These are phyloP conservation scores for Fragilaria radians DNA, from an alignment of 108 stramenopile genomes.

Conservation along the genomic window DNA sequence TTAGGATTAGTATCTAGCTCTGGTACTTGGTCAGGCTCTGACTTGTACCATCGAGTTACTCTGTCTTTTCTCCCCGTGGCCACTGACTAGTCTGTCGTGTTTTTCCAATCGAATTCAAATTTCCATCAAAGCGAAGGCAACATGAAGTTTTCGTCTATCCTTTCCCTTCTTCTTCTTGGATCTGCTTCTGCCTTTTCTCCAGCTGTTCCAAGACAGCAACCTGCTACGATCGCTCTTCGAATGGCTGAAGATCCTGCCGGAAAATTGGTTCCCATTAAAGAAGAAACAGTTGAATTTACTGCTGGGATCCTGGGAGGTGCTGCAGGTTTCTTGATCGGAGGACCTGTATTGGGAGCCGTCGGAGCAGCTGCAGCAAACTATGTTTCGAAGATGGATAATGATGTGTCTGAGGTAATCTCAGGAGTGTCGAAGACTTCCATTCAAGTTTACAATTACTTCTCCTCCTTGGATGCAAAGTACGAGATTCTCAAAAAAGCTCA, in stretches of 20 bases:
- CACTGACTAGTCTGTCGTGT: neutral
- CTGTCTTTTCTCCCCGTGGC: no score
- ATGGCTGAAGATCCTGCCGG: slow-evolving; percentile 9
- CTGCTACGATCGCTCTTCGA: slow-evolving; percentile 14
- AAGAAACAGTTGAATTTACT: slow-evolving; percentile 88
- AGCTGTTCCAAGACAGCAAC: slow-evolving; percentile 1
- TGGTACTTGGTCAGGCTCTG: no score
- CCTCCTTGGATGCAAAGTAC: slow-evolving; percentile 81
- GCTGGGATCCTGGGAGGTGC: slow-evolving; percentile 77
- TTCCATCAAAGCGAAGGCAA: neutral
- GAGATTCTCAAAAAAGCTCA: slow-evolving; percentile 70
- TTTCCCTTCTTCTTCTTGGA: slow-evolving; percentile 13
- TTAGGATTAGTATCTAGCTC: no score
- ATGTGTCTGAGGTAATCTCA: slow-evolving; percentile 60
- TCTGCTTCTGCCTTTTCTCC: slow-evolving; percentile 34
- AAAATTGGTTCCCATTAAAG: slow-evolving; percentile 78
- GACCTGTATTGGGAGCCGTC: slow-evolving; percentile 53
- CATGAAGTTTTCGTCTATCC: slow-evolving; percentile 30
- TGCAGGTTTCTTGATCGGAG: slow-evolving; percentile 63
- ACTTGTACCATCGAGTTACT: no score
- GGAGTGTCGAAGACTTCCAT: slow-evolving; percentile 81
- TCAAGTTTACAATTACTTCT: slow-evolving; percentile 85
- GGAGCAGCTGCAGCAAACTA: slow-evolving; percentile 75
- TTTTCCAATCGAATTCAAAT: no score
- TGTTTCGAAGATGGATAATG: slow-evolving; percentile 69